Evolutionary conservation across 306 rosid genomes (phyloP).

Genomic region (Parietaria judaica): DNA sequence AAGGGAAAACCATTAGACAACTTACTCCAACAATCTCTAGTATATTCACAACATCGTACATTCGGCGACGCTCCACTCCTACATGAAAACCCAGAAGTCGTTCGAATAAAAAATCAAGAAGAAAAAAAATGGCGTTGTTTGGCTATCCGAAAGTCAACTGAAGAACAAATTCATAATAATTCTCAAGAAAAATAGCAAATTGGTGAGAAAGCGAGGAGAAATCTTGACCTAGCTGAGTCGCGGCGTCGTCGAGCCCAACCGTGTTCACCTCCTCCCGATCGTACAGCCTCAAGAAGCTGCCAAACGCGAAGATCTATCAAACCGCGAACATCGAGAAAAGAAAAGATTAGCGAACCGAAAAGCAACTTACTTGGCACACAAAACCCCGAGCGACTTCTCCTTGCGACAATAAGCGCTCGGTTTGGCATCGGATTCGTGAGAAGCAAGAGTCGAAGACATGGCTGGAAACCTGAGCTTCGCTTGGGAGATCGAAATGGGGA

Average conservation of each 20-base stretch:
- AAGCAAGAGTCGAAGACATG: conserved; percentile 19
- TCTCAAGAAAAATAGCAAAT: too few relatives aligned
- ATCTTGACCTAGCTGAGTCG: conserved; percentile 24
- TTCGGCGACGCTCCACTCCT: conserved; percentile 48
- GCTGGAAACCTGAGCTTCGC: neutral
- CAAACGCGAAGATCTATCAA: neutral
- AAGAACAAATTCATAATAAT: too few relatives aligned
- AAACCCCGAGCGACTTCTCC: conserved; percentile 34
- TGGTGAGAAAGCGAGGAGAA: neutral
- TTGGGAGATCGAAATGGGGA: neutral
- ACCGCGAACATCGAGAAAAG: neutral
- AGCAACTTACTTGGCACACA: conserved; percentile 26
- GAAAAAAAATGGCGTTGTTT: neutral
- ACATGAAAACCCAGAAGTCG: neutral
- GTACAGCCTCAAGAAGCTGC: conserved; percentile 34
- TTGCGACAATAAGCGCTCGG: conserved; percentile 32
- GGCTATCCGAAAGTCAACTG: neutral
- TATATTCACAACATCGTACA: conserved; percentile 47
- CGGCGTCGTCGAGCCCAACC: conserved; percentile 38
- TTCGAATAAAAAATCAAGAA: neutral
- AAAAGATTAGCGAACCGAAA: neutral
- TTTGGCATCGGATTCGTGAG: conserved; percentile 14
- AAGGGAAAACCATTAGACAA: neutral
- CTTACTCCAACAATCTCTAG: conserved; percentile 39
- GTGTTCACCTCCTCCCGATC: conserved; percentile 24